These are phyloP conservation scores for Daldinia decipiens DNA, from an alignment of 495 filamentous ascomycete genomes.

Conservation along the genomic window DNA sequence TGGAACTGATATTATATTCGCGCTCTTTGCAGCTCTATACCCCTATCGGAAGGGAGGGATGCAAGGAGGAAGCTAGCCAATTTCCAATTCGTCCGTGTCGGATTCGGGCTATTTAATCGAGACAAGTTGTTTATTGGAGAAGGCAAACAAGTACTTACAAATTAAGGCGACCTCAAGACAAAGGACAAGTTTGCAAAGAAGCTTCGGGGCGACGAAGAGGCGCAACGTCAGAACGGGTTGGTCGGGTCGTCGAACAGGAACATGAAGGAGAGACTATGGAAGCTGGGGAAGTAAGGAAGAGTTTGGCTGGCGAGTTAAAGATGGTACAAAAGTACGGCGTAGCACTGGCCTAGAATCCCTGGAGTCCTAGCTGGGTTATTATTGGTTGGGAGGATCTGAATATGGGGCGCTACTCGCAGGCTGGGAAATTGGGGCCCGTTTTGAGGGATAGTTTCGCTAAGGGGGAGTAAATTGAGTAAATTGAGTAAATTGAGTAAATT, in stretches of 20 bases:
- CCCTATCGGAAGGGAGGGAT: constrained; percentile 45
- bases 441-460: constrained; percentile 36
- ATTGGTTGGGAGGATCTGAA: constrained; percentile 35
- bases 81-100: constrained; percentile 37
- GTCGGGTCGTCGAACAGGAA: constrained; percentile 39
- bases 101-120: constrained; percentile 35
- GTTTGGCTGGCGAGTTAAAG: constrained; percentile 39
- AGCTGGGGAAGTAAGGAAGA: constrained; percentile 47
- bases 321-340: constrained; percentile 36
- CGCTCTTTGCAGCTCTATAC: constrained; percentile 28
- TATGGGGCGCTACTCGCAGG: constrained; percentile 42
- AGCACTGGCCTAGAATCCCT: constrained; percentile 17
- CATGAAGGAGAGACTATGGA: constrained; percentile 45
- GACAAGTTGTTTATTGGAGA: constrained; percentile 14
- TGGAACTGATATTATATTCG: constrained; percentile 21
- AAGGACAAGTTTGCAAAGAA: constrained; percentile 25
- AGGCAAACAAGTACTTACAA: constrained; percentile 30
- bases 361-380: constrained; percentile 11
- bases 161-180: constrained; percentile 34
- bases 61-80: constrained; percentile 42
- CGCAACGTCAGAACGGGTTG: constrained; percentile 36
- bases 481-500: constrained; percentile 23
- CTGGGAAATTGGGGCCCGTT: constrained; percentile 51
- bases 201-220: constrained; percentile 34
- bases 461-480: constrained; percentile 22